phyloP scores from a whole-genome alignment of 2,329 filamentous ascomycete genomes.

The Coleophoma cylindrospora region DNA sequence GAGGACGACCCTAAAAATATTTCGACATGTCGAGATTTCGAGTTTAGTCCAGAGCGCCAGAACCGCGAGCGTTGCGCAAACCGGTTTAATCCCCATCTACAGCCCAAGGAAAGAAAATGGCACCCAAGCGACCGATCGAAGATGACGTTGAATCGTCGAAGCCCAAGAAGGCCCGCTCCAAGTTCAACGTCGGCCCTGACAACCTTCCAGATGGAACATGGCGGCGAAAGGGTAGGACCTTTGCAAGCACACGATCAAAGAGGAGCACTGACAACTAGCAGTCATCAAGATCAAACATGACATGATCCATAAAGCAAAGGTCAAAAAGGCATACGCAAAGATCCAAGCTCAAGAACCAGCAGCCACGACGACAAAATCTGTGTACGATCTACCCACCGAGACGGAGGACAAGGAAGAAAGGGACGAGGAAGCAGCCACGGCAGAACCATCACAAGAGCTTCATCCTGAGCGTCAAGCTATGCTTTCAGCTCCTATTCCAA shows the following conservation, averaged over 20 bases:
- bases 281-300: constrained; percentile 86
- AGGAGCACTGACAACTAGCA: constrained; percentile 28
- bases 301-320: constrained; percentile 86
- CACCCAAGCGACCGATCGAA: constrained; percentile 52
- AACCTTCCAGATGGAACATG: constrained; percentile 89
- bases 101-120: constrained; percentile 37
- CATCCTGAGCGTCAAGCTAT: constrained; percentile 57
- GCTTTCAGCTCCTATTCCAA: constrained; percentile 36
- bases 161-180: constrained; percentile 55
- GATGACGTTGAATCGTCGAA: constrained; percentile 31
- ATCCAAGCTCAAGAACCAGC: constrained; percentile 53
- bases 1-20: no score
- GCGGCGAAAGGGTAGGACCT: constrained; percentile 63
- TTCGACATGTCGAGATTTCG: no score
- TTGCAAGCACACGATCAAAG: not conserved
- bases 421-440: constrained; percentile 9
- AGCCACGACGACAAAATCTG: constrained; percentile 9
- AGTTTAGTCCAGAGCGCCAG: no score
- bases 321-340: constrained; percentile 90
- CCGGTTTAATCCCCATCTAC: not conserved
- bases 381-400: not conserved
- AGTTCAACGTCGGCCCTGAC: constrained; percentile 81
- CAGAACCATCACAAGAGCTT: constrained; percentile 37
- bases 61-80: no score
- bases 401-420: constrained; percentile 2